Evolutionary conservation across 306 rosid species (phyloP), one percentile per base, ranked within the genome.

Genomic region (Ammopiptanthus mongolicus): DNA sequence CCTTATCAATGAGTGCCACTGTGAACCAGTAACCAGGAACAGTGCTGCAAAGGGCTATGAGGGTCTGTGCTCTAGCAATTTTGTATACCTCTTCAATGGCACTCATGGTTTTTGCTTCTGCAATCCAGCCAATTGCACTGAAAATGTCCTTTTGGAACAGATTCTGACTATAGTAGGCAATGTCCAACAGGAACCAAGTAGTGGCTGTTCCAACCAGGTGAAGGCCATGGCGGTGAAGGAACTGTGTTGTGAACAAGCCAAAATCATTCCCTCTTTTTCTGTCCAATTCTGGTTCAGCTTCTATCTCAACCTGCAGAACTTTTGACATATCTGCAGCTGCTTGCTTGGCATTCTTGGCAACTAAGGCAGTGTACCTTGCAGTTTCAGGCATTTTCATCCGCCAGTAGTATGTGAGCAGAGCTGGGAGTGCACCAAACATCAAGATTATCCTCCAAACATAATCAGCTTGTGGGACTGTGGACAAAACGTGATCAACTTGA

Each of bases 11-110:
- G 13, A 93, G 51, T 3, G 84, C 89, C 58, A 93, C 98, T 0
- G 98, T 93, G 78, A 93, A 89, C 97, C 98, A 91, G 65, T 93
- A 93, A 1, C 98, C 97, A 0, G 98, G 98, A 3, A 89, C 97
- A 0, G 89, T 93, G 71, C 96, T 91, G 85, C 97, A 91, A 0
- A 93, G 88, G 2, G 98, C 98, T 18, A 93, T 93, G 0, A 93
- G 88, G 1, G 97, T 93, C 69, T 91, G 97, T 19, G 97, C 98
- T 75, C 92, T 85, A 3, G 86, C 91, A 70, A 93, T 93, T 48
- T 34, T 83, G 80, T 8, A 91, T 18, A 91, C 91, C 65, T 93
- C 98, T 23, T 93, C 90, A n/a, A 91, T 17, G 0, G 98, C 98
- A 73, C 69, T 88, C 98, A 91, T 91, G 42, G 87, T 82, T 66